These are phyloP conservation scores for Microbotryum intermedium DNA, from an alignment of 1,284 basidiomycete genomes.

Conservation along the genomic window DNA sequence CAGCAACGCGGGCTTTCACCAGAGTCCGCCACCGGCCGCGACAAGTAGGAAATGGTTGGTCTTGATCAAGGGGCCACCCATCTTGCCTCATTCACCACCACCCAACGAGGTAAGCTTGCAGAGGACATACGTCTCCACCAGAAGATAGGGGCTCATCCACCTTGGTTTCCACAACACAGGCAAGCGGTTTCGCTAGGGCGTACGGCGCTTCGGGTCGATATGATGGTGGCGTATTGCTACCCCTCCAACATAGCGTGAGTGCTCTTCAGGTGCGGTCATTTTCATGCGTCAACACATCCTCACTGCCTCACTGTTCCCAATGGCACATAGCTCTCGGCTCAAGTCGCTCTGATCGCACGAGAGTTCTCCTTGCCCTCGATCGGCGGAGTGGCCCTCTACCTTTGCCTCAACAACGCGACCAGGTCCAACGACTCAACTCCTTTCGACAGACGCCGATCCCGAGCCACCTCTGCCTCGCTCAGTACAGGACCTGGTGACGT, in stretches of 20 bases:
- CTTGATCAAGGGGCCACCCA: constrained; percentile 20
- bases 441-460: background rate
- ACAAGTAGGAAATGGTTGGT: constrained; percentile 17
- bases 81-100: constrained; percentile 25
- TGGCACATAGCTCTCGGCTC: constrained; percentile 16
- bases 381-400: constrained; percentile 25
- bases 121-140: no score
- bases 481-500: no score
- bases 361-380: constrained; percentile 26
- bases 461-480: background rate
- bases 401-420: constrained; percentile 2
- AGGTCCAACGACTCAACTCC: background rate
- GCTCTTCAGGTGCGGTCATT: no score
- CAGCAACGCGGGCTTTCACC: no score
- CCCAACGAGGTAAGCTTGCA: constrained; percentile 11
- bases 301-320: no score
- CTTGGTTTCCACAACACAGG: background rate
- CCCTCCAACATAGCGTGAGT: constrained; percentile 22
- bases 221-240: constrained; percentile 17
- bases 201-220: constrained; percentile 25
- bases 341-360: constrained; percentile 26
- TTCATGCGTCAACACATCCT: no score
- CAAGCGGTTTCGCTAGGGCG: constrained; percentile 14
- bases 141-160: background rate
- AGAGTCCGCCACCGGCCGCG: no score